Percentiles rank a stretch among this genome's conserved stretches.
These are phyloP conservation scores for Akebia trifoliata DNA, from an alignment of 164 flowering plant genomes.

Conservation along the genomic window DNA sequence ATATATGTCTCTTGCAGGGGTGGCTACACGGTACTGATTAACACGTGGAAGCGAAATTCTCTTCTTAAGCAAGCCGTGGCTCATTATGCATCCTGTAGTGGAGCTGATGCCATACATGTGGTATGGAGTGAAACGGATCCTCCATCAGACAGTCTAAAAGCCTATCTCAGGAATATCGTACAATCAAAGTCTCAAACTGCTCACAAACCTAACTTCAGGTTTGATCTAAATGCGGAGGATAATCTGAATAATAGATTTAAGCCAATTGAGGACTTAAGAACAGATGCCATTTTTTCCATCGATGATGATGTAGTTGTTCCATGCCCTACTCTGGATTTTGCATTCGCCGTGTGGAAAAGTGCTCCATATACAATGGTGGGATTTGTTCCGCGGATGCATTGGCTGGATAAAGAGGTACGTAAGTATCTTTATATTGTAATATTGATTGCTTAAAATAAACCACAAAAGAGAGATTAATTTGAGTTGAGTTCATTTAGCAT, in stretches of 20 bases:
- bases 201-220: conserved; percentile 39
- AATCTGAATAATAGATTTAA: conserved; percentile 48
- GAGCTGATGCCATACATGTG: conserved; percentile 45
- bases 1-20: conserved; percentile 30
- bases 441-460: neutral
- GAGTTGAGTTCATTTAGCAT: neutral
- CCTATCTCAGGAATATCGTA: conserved; percentile 33
- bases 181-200: conserved; percentile 37
- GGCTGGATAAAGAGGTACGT: conserved; percentile 36
- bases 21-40: conserved; percentile 50
- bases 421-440: neutral
- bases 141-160: conserved; percentile 36
- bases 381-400: conserved; percentile 52
- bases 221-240: conserved; percentile 43
- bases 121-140: conserved; percentile 55
- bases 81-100: conserved; percentile 51
- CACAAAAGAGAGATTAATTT: neutral
- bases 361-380: conserved; percentile 55
- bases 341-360: conserved; percentile 50
- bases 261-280: conserved; percentile 37
- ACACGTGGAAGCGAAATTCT: conserved; percentile 54
- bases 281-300: conserved; percentile 57
- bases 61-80: conserved; percentile 51
- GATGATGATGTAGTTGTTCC: conserved; percentile 58
- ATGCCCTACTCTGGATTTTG: conserved; percentile 42